Percentiles rank a stretch among this genome's conserved stretches.
phyloP scores from a whole-genome alignment of 352 stramenopile species.

The Phytopythium boreale region DNA sequence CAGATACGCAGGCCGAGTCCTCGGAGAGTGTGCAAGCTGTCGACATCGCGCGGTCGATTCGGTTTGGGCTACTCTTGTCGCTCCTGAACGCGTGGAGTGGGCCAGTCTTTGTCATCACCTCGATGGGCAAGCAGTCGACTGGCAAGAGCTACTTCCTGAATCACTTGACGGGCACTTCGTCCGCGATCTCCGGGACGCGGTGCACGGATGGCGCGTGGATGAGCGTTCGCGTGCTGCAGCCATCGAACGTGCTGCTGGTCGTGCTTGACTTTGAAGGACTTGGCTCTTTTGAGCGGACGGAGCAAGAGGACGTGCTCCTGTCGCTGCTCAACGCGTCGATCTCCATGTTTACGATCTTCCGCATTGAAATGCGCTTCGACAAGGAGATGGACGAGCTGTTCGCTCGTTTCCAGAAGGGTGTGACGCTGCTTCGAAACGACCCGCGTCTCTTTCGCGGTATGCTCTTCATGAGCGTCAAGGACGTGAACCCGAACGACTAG shows the following conservation, averaged over 20 bases:
- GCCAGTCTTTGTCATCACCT: too few species aligned
- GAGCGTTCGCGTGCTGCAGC: background rate
- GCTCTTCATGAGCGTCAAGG: slow-evolving; percentile 62
- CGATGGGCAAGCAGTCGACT: too few species aligned
- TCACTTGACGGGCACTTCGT: too few species aligned
- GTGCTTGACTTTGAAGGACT: slow-evolving; percentile 77
- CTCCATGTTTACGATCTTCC: slow-evolving; percentile 68
- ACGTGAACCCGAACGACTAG: slow-evolving; percentile 67
- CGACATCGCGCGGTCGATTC: too few species aligned
- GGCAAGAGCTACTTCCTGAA: too few species aligned
- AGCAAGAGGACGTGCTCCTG: slow-evolving; percentile 74
- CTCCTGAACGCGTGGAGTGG: too few species aligned
- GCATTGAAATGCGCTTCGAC: slow-evolving; percentile 72
- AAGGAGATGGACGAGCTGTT: slow-evolving; percentile 72
- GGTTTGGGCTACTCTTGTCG: too few species aligned
- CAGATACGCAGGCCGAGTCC: too few species aligned
- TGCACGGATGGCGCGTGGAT: too few species aligned
- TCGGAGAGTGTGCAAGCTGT: too few species aligned
- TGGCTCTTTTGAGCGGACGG: slow-evolving; percentile 64
- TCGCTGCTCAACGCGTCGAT: slow-evolving; percentile 70
- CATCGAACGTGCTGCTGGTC: slow-evolving; percentile 39
- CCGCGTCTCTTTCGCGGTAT: slow-evolving; percentile 46
- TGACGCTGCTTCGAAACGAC: slow-evolving; percentile 56
- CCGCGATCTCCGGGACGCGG: too few species aligned
- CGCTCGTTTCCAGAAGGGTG: slow-evolving; percentile 57